Conservation (phyloP, 2,329 filamentous ascomycete species). For the Pseudogymnoascus sp. region DNA sequence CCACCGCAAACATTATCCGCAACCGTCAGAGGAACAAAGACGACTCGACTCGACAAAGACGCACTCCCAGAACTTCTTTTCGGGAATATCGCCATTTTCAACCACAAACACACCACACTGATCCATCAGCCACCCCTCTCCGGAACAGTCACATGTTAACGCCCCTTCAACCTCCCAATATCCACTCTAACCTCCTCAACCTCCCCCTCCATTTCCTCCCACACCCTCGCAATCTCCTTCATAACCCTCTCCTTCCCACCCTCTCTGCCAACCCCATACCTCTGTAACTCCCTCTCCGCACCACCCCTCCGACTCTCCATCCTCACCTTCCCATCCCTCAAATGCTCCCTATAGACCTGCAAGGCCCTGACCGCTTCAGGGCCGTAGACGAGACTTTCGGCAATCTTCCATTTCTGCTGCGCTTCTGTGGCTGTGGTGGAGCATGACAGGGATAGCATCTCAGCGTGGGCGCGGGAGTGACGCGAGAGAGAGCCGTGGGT, state of each 20-base stretch:
- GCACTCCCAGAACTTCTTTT: not conserved
- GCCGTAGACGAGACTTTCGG: slow-evolving; percentile 26
- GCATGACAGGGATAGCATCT: slow-evolving; percentile 20
- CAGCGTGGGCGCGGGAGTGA: slow-evolving; percentile 20
- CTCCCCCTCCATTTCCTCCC: slow-evolving; percentile 27
- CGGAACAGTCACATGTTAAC: not conserved
- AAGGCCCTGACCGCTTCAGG: slow-evolving; percentile 26
- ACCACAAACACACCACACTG: not conserved
- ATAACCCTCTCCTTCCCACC: slow-evolving; percentile 29
- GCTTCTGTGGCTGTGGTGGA: slow-evolving; percentile 18
- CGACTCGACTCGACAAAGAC: not conserved
- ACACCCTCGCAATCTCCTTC: slow-evolving; percentile 30
- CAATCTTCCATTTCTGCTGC: slow-evolving; percentile 20
- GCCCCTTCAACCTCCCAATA: slow-evolving; percentile 27
- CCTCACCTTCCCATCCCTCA: slow-evolving; percentile 26
- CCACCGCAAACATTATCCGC: slow-evolving; percentile 3
- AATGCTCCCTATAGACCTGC: slow-evolving; percentile 23
- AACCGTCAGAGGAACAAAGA: not conserved
- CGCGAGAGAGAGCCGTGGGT: slow-evolving; percentile 27
- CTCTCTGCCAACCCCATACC: slow-evolving; percentile 29
- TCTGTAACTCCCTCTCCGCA: slow-evolving; percentile 26
- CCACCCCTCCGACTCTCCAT: slow-evolving; percentile 23
- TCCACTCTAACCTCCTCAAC: slow-evolving; percentile 28
- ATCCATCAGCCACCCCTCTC: not conserved
- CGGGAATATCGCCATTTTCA: not conserved